Base-by-base conservation (phyloP, 129 eudicot species). In the Chrysanthemum seticuspe region DNA sequence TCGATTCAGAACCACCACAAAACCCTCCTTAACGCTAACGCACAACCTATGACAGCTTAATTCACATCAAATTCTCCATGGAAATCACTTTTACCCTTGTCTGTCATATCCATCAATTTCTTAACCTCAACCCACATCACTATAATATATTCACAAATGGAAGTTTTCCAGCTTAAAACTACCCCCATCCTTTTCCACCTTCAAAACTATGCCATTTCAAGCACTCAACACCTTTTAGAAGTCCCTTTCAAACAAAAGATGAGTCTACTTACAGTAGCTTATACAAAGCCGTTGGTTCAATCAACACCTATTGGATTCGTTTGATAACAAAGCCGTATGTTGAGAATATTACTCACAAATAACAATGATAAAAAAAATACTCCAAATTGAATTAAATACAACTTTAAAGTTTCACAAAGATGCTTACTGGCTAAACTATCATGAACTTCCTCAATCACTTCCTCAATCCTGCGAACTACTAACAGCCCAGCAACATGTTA, bases 81-180 rank as follows among this genome's bases (percentile, higher is more conserved):
- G 47, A 40, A 40, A 40, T 40, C 47, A 40, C 47, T 40, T 40
- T 40, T 40, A 40, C 47, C 10, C 47, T 40, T 1, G 10, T 40
- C 9, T 40, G 47, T 8, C 47, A 29, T 55, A 52, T 10, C 62
- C 40, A 15, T 69, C n/a, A 69, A 53, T 69, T 27, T 69, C 74
- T 69, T 13, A 54, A 54, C 51, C 74, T 69, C 49, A 53, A 52
- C 50, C 74, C 63, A 15, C 52, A 8, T 68, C 55, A 27, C 50
- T 6, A 69, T 6, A n/a, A 53, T 11, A 40, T 40, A 40, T 40
- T 69, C 51, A 52, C 57, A 52, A 52, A 12, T 52, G 10, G 45
- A 40, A 40, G 10, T 8, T 40, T 40, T 40, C 10, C 47, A 40
- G 47, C 47, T 40, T 48, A 67, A 23, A 67, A 48, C 58, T 12